Evolutionary conservation across 192 early-diverging fungal genomes (phyloP), one percentile per base, ranked within the genome.

Genomic region (Coemansia sp.): DNA sequence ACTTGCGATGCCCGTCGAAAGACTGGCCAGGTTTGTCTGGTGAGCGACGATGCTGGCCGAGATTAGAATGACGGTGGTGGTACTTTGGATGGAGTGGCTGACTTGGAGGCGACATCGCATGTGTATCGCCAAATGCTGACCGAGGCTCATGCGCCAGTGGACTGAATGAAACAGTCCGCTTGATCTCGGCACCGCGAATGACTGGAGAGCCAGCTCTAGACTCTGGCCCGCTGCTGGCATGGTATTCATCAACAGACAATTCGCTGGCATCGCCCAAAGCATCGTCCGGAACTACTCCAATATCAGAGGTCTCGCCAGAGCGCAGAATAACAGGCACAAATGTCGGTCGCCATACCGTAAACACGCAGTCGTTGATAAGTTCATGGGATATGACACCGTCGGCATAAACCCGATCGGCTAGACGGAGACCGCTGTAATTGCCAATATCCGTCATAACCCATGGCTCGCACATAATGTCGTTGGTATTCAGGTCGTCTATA

Each of bases 381-480:
- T 84, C 82, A n/a, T 79, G 77, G 34, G 77, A 76, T 3, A 80
- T 52, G 9, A 73, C 58, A 15, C 82, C 82, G n/a, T 84, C 82
- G 5, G 74, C 82, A 36, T 80, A 84, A 6, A 84, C 47, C 3
- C 82, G 77, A 34, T 83, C 81, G 8, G 81, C 81, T 46, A 83
- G 70, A 7, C 81, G 76, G 64, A 83, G 64, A 1, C 81, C 81
- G 27, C 63, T 75, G 68, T 83, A 79, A 65, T 83, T 83, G 46
- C 81, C 76, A 66, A 83, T 83, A 36, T 83, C 81, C 12, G 81
- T 83, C 73, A 78, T 78, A 2, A 83, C 81, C 81, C 81, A 83
- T 16, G 81, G 81, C 73, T 83, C 81, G 68, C 76, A 79, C 76
- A 79, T 76, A 47, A 83, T 83, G 50, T 83, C 81, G 8, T 65